Percentiles rank a stretch among this genome's conserved stretches.
phyloP scores from a whole-genome alignment of 73 alveolate genomes.

The Paramecium primaurelia region DNA sequence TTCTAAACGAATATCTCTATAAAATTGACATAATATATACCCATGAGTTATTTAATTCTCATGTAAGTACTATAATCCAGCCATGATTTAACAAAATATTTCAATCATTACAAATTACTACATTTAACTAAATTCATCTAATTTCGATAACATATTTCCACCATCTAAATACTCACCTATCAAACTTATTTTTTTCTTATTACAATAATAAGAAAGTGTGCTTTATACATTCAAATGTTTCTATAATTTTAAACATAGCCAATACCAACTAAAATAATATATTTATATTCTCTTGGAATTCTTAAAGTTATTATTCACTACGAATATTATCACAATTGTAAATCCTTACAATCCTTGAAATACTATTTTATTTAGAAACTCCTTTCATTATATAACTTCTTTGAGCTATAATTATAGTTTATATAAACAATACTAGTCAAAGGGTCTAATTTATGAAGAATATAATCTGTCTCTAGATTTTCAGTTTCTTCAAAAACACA shows the following conservation, averaged over 20 bases:
- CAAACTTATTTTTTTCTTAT: background rate
- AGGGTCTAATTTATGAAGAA: background rate
- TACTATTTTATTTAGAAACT: background rate
- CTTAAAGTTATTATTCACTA: background rate
- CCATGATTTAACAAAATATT: constrained; percentile 9
- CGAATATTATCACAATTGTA: background rate
- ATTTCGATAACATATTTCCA: background rate
- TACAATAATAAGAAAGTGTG: background rate
- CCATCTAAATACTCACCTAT: background rate
- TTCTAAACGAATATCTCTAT: background rate
- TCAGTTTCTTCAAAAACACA: background rate
- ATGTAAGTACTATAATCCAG: constrained; percentile 3
- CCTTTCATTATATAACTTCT: background rate
- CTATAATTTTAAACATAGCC: background rate
- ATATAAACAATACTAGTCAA: background rate
- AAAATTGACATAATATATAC: background rate
- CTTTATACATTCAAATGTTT: background rate
- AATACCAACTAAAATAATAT: background rate
- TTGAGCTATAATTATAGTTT: background rate
- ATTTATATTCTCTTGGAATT: background rate
- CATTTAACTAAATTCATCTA: background rate
- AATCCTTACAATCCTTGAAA: background rate
- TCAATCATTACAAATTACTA: background rate
- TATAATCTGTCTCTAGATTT: background rate
- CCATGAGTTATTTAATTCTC: background rate